Percentiles rank a stretch among this genome's conserved stretches.
Evolutionary conservation across 306 rosid genomes (phyloP).

Genomic region (Macrotyloma uniflorum): DNA sequence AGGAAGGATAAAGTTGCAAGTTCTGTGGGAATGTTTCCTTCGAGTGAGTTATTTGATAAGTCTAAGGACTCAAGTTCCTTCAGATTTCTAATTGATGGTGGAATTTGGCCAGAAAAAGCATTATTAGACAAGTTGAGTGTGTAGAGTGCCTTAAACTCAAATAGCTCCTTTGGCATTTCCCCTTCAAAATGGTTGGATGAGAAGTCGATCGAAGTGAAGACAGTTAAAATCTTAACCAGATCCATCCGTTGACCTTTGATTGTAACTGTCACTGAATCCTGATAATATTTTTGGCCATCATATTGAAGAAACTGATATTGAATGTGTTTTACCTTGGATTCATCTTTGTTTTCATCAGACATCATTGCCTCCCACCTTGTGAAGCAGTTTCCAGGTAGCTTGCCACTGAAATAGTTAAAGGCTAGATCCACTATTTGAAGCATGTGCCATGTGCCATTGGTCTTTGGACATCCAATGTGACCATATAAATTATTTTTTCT

Average conservation of each 20-base stretch:
- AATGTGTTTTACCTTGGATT: constrained; percentile 3
- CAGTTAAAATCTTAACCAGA: constrained; percentile 43
- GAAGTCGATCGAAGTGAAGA: constrained; percentile 53
- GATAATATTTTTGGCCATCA: constrained; percentile 31
- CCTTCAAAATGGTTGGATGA: constrained; percentile 53
- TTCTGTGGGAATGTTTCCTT: constrained; percentile 45
- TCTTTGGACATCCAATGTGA: constrained; percentile 35
- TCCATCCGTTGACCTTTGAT: constrained; percentile 28
- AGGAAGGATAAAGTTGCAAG: constrained; percentile 46
- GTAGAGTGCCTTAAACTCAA: constrained; percentile 42
- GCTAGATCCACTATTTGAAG: constrained; percentile 62
- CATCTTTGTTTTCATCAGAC: constrained; percentile 8
- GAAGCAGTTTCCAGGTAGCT: constrained; percentile 40
- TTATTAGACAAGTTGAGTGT: constrained; percentile 58
- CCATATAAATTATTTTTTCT: constrained; percentile 46
- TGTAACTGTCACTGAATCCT: constrained; percentile 41
- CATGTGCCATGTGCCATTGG: constrained; percentile 32
- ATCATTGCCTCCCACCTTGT: constrained; percentile 54
- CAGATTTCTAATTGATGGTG: constrained; percentile 47
- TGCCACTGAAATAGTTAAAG: constrained; percentile 46
- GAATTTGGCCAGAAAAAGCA: constrained; percentile 47
- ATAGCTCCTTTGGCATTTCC: constrained; percentile 50
- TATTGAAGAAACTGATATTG: background rate
- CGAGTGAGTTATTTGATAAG: constrained; percentile 48
- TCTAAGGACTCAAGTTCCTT: constrained; percentile 54